These are phyloP conservation scores for Butyriboletus loyo DNA, from an alignment of 768 basidiomycete species.

Conservation along the genomic window DNA sequence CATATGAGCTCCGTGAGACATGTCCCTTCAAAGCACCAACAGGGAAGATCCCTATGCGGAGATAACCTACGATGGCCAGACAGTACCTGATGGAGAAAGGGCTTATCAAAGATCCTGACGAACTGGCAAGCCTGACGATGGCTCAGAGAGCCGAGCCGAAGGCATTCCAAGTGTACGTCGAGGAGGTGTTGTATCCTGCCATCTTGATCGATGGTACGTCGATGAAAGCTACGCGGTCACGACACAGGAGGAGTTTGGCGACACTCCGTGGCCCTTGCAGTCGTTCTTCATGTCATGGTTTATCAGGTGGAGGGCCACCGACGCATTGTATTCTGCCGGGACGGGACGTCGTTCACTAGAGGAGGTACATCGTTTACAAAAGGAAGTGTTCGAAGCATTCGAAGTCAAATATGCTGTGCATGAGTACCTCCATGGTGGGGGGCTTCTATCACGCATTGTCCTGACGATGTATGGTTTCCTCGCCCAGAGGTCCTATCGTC, in stretches of 20 bases:
- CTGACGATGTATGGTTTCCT: conserved; percentile 29
- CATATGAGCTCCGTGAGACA: conserved; percentile 27
- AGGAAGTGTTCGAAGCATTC: conserved; percentile 29
- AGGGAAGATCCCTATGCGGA: conserved; percentile 32
- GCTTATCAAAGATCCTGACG: conserved; percentile 27
- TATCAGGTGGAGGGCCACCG: conserved; percentile 16
- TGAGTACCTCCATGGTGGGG: conserved; percentile 25
- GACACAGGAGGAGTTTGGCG: conserved; percentile 11
- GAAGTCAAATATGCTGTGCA: conserved; percentile 22
- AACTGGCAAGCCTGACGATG: conserved; percentile 20
- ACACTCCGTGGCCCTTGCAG: conserved; percentile 17
- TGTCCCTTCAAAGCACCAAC: conserved; percentile 29
- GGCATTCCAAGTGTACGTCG: conserved; percentile 34
- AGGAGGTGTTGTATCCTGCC: conserved; percentile 29
- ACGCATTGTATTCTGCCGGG: conserved; percentile 19
- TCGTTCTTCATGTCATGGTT: conserved; percentile 24
- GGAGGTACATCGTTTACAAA: conserved; percentile 28
- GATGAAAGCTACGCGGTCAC: conserved; percentile 24
- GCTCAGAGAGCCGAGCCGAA: conserved; percentile 32
- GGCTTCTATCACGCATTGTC: conserved; percentile 27
- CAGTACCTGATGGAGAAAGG: conserved; percentile 26
- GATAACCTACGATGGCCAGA: conserved; percentile 21
- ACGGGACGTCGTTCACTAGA: conserved; percentile 30
- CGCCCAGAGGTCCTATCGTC: conserved; percentile 24
- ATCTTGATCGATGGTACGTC: conserved; percentile 32